A percentile compares a stretch with the other conserved stretches of the same genome.
Evolutionary conservation across 2,329 filamentous ascomycete genomes (phyloP).

Genomic region (Diaporthe velutina): DNA sequence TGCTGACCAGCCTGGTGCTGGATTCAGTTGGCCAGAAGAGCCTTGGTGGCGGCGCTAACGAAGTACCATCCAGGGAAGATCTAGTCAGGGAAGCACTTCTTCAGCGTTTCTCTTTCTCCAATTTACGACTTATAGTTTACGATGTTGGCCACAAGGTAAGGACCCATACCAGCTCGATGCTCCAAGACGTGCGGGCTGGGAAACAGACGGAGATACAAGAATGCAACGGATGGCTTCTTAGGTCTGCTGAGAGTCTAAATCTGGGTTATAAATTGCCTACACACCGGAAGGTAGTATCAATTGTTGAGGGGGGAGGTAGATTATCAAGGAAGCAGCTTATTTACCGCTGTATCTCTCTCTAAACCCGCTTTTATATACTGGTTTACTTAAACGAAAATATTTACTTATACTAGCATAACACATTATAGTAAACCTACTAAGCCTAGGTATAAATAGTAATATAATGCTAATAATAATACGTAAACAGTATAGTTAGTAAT

Average conservation of each 20-base stretch:
- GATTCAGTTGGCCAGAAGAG: constrained; percentile 1
- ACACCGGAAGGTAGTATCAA: background rate
- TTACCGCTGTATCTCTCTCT: background rate
- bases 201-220: constrained; percentile 18
- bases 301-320: background rate
- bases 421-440: too few species aligned
- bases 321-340: constrained; percentile 7
- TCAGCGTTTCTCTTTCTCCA: constrained; percentile 1
- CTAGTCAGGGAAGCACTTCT: constrained; percentile 2
- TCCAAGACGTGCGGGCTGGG: constrained; percentile 9
- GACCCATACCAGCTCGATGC: constrained; percentile 10
- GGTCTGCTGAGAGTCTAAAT: constrained; percentile 2
- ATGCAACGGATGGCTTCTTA: constrained; percentile 13
- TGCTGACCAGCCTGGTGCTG: constrained; percentile 12
- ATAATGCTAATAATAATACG: too few species aligned
- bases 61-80: background rate
- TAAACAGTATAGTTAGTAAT: too few species aligned
- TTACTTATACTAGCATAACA: too few species aligned
- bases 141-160: constrained; percentile 3
- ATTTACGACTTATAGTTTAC: background rate
- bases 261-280: background rate
- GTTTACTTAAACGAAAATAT: background rate
- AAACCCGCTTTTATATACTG: background rate
- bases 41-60: background rate
- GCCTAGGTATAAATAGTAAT: too few species aligned